These are phyloP conservation scores for Dendrocalamus latiflorus DNA, from an alignment of 202 grass and related monocot species.

Conservation along the genomic window DNA sequence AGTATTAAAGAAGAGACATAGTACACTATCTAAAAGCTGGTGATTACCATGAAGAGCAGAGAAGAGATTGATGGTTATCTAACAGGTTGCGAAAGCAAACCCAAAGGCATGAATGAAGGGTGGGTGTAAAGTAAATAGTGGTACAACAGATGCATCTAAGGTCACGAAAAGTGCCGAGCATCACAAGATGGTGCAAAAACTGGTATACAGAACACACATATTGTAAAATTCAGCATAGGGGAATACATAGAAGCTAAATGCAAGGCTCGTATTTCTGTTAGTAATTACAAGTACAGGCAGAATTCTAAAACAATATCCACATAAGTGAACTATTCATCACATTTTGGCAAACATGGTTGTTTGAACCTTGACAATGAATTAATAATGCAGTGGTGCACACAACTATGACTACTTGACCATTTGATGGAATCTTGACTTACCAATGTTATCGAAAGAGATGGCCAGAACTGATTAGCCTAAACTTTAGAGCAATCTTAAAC, in stretches of 20 bases:
- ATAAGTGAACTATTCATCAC: not conserved
- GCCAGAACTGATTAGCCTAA: not conserved
- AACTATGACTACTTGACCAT: not conserved
- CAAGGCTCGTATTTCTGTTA: conserved; percentile 4
- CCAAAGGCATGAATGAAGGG: too few relatives aligned
- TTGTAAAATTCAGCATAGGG: not conserved
- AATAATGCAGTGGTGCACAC: not conserved
- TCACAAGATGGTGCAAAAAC: too few relatives aligned
- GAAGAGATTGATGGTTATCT: too few relatives aligned
- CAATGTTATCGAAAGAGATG: not conserved
- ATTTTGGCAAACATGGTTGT: not conserved
- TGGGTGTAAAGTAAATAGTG: too few relatives aligned
- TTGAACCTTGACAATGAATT: not conserved
- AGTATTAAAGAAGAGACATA: not conserved
- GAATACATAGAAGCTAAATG: not conserved
- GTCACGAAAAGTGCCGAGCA: too few relatives aligned
- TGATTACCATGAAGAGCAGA: not conserved
- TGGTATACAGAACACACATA: too few relatives aligned
- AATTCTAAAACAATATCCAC: not conserved
- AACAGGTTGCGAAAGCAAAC: too few relatives aligned
- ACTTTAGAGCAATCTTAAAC: not conserved
- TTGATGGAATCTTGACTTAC: not conserved
- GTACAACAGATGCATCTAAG: too few relatives aligned
- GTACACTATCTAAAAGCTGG: conserved; percentile 24
- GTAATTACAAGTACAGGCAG: not conserved